phyloP scores from a whole-genome alignment of 2,329 filamentous ascomycete species.

The Aureobasidium sp. region DNA sequence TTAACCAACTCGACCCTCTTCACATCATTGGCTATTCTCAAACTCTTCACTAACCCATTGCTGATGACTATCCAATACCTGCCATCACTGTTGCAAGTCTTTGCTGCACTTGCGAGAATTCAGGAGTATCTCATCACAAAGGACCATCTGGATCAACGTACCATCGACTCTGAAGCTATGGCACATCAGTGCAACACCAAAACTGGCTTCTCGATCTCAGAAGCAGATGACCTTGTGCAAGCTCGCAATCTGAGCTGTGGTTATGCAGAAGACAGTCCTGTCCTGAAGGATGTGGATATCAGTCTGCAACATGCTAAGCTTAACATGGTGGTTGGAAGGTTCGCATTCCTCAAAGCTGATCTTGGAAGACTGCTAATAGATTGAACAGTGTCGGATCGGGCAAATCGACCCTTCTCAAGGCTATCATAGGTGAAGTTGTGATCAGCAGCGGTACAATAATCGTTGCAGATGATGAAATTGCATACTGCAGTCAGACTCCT shows the following conservation, averaged over 20 bases:
- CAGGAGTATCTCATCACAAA: slow-evolving; percentile 20
- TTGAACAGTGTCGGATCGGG: slow-evolving; percentile 19
- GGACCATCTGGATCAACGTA: slow-evolving; percentile 14
- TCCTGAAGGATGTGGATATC: slow-evolving; percentile 16
- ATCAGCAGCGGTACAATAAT: slow-evolving; percentile 13
- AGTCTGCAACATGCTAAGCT: slow-evolving; percentile 16
- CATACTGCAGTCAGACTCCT: slow-evolving; percentile 21
- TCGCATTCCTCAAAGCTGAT: background rate
- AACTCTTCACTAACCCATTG: slow-evolving; percentile 24
- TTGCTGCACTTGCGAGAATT: slow-evolving; percentile 24
- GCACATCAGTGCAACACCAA: background rate
- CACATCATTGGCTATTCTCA: slow-evolving; percentile 25
- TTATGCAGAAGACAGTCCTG: slow-evolving; percentile 13
- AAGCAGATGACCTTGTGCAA: background rate
- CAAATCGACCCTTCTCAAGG: slow-evolving; percentile 20
- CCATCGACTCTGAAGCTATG: slow-evolving; percentile 1
- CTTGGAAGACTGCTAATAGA: background rate
- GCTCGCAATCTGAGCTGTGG: slow-evolving; percentile 6
- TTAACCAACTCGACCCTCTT: slow-evolving; percentile 24
- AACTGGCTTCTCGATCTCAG: background rate
- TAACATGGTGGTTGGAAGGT: slow-evolving; percentile 21
- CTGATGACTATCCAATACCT: slow-evolving; percentile 21
- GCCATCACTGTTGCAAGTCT: slow-evolving; percentile 19
- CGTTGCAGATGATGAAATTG: slow-evolving; percentile 16
- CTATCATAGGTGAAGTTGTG: slow-evolving; percentile 18